These are phyloP conservation scores for Ustilago lituana DNA, from an alignment of 1,284 basidiomycete genomes.

Conservation along the genomic window DNA sequence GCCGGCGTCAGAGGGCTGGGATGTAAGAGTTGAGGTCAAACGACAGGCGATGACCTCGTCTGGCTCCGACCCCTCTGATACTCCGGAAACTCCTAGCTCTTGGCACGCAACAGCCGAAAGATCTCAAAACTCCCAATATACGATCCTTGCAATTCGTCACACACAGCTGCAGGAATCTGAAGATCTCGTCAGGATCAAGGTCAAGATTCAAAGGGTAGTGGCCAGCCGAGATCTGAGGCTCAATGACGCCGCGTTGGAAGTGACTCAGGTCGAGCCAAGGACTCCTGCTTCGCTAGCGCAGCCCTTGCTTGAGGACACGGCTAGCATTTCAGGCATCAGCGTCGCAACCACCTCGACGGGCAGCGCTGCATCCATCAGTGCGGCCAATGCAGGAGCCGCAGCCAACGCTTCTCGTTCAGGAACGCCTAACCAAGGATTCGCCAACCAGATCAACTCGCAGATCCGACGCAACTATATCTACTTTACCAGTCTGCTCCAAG, in stretches of 20 bases:
- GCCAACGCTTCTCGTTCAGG: conserved; percentile 73
- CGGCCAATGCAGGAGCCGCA: conserved; percentile 10
- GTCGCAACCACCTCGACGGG: conserved; percentile 45
- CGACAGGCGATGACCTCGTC: conserved; percentile 7
- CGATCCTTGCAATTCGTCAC: conserved; percentile 33
- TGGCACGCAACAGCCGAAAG: conserved; percentile 70
- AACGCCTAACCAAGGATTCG: conserved; percentile 38
- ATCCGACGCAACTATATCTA: conserved; percentile 93
- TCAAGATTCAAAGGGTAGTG: conserved; percentile 54
- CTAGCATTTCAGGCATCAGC: conserved; percentile 54
- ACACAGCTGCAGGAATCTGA: conserved; percentile 32
- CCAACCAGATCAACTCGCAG: conserved; percentile 74
- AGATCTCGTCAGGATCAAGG: conserved; percentile 39
- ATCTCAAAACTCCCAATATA: conserved; percentile 18
- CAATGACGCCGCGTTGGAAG: conserved; percentile 44
- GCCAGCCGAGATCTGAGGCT: conserved; percentile 52
- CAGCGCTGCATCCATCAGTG: conserved; percentile 27
- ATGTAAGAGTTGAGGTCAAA: conserved; percentile 74
- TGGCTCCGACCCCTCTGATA: background rate
- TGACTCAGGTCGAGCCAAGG: conserved; percentile 27
- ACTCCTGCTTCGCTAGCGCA: conserved; percentile 25
- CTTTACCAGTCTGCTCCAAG: conserved; percentile 94
- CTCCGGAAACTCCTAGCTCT: conserved; percentile 76
- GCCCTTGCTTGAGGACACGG: conserved; percentile 44
- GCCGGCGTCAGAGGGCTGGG: conserved; percentile 85